Conservation (phyloP, 805 yeast genomes). For the Cyberlindnera saturnus region DNA sequence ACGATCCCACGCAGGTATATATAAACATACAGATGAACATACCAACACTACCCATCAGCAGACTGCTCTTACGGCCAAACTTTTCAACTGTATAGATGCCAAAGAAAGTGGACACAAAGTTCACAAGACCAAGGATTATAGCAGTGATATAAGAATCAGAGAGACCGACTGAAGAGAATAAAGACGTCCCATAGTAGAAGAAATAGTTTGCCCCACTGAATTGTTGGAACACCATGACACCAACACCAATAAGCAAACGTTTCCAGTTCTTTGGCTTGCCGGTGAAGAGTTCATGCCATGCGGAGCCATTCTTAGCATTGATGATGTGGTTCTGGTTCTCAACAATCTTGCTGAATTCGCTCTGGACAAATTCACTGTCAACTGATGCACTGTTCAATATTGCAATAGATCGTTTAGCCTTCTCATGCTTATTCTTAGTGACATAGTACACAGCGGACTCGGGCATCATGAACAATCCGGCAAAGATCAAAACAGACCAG, state of each 20-base stretch:
- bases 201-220: constrained; percentile 61
- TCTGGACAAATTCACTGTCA: constrained; percentile 41
- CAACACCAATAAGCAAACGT: constrained; percentile 51
- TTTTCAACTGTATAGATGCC: constrained; percentile 49
- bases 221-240: constrained; percentile 57
- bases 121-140: constrained; percentile 50
- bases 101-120: constrained; percentile 48
- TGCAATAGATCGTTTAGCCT: constrained; percentile 49
- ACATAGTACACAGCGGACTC: constrained; percentile 61
- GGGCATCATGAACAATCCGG: constrained; percentile 56
- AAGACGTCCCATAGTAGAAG: constrained; percentile 60
- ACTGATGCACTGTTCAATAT: constrained; percentile 42
- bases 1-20: constrained; percentile 57
- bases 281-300: constrained; percentile 51
- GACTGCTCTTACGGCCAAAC: constrained; percentile 47
- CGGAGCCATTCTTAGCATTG: constrained; percentile 35
- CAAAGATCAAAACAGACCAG: constrained; percentile 29
- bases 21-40: constrained; percentile 54
- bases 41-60: constrained; percentile 43
- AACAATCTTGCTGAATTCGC: constrained; percentile 40
- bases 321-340: constrained; percentile 42
- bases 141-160: constrained; percentile 53
- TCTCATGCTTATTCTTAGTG: constrained; percentile 37
- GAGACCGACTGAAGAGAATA: constrained; percentile 54
- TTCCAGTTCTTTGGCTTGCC: constrained; percentile 51